Base-by-base conservation (phyloP, 2,329 filamentous ascomycete species). In the Diaporthe vaccinii region DNA sequence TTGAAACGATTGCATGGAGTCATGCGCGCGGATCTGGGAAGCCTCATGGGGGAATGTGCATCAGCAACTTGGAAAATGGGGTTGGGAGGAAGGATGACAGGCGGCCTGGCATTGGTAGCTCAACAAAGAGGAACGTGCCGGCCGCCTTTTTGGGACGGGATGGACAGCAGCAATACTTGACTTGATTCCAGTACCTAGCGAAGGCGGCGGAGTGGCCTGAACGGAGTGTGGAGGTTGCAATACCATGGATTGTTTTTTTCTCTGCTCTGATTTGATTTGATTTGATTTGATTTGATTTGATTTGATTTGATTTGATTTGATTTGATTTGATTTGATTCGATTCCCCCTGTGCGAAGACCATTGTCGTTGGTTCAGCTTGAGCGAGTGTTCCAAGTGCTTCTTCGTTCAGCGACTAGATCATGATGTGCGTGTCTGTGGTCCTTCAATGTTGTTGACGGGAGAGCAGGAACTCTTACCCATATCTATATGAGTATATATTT, bases 91-190 rank as follows among this genome's bases (percentile, higher is more conserved):
- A 25, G 8, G 39, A 44, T 39, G 36, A 58, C 41, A 36, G 28
- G 36, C 28, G 51, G 62, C 44, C 74, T 39, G 70, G 71, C 55
- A 75, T 73, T 75, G 74, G 55, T 75, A 75, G 74, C 74, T 75
- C 74, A 75, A 39, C n/a, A 39, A 75, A 75, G 74, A 75, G 74
- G 70, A 75, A 75, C 74, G 74, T 75, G 70, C 70, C 58, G 39
- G 68, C 22, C 58, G 57, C 7, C 28, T 72, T 20, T n/a, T 72
- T 72, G 46, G 57, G 25, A 69, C 17, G 41, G 53, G 36, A 69
- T 31, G 59, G 31, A 28, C 31, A 25, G 34, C 34, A n/a, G 25
- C 8, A 5, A 6, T 25, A 20, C n/a, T 68, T 68, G 44, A 36
- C 20, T 68, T 53, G 28, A 68, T 49, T 62, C 36, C 36, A 62